phyloP scores from a whole-genome alignment of 768 basidiomycete species.

The Mycena pura region DNA sequence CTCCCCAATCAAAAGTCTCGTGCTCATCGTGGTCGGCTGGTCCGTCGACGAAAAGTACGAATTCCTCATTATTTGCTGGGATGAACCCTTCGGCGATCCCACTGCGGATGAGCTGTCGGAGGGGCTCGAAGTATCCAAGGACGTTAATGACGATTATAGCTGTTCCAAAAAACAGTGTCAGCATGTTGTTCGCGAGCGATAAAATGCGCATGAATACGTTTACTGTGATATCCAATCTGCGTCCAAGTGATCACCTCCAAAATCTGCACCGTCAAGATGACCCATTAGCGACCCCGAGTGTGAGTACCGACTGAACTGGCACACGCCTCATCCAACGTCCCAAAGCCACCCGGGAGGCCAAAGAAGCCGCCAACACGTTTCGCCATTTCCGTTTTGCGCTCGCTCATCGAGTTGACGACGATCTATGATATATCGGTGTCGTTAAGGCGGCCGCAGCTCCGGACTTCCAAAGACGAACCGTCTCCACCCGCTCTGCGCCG shows the following conservation, averaged over 20 bases:
- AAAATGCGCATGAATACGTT: conserved; percentile 57
- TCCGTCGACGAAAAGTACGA: conserved; percentile 80
- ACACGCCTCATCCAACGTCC: conserved; percentile 87
- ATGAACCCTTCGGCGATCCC: conserved; percentile 82
- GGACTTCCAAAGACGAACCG: conserved; percentile 6
- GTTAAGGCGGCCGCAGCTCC: not conserved
- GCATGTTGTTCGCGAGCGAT: not conserved
- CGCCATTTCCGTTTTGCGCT: conserved; percentile 95
- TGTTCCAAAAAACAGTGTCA: conserved; percentile 34
- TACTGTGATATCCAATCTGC: conserved; percentile 84
- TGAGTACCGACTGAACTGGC: conserved; percentile 1
- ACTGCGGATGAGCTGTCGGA: conserved; percentile 73
- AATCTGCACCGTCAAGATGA: conserved; percentile 52
- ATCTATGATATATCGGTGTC: conserved; percentile 36
- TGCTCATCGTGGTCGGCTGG: conserved; percentile 60
- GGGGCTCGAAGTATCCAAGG: conserved; percentile 78
- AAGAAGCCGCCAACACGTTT: conserved; percentile 80
- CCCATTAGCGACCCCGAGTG: not conserved
- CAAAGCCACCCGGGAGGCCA: conserved; percentile 91
- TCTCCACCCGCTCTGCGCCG: conserved; percentile 32
- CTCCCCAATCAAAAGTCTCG: conserved; percentile 78
- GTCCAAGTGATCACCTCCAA: conserved; percentile 95
- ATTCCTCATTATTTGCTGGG: conserved; percentile 57
- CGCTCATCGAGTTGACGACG: conserved; percentile 83
- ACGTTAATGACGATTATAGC: conserved; percentile 91